Evolutionary conservation across 345 rosid genomes (phyloP), one percentile per base, ranked within the genome.

Genomic region (Ricinus communis): DNA sequence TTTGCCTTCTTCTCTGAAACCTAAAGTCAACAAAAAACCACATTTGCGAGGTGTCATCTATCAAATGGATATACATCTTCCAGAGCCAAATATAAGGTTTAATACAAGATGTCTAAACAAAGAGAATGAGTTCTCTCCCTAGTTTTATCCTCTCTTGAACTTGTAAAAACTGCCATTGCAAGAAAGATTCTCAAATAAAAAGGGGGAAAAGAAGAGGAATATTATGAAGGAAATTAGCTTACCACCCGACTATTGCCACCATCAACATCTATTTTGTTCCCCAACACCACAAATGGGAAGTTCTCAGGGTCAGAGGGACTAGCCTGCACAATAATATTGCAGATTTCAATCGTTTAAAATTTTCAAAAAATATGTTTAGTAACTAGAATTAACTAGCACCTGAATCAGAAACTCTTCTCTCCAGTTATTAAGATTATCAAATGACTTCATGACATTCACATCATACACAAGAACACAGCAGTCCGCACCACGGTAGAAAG

Each of bases 201-300:
- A 38, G 31, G 25, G 56, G 25, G 1, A n/a, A 19, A 8, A 63
- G 63, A 63, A 51, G n/a, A n/a, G 19, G 66, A 21, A 33, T 14
- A 7, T 38, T 9, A 24, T 22, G 47, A 58, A 36, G 47, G 2
- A 43, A 43, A 43, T 4, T 27, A n/a, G 68, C 91, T 78, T 70
- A 93, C 98, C 92, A 93, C 92, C 75, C 93, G 75, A 76, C 97
- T 89, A 66, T 90, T 90, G 54, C 97, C 96, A 58, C 92, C 88
- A 52, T 92, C 96, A 50, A 90, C 86, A 77, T 92, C 97, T 21
- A 86, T 73, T 82, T 92, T 92, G 83, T 92, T 92, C 63, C 96
- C 96, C 87, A 92, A 75, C 46, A 92, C 91, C 22, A 90, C 90
- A 82, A 92, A 90, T 1, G 96, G 94, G 70, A 90, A 92, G 71